Conservation (phyloP, 1,284 basidiomycete genomes). For the Fomitopsis schrenkii region DNA sequence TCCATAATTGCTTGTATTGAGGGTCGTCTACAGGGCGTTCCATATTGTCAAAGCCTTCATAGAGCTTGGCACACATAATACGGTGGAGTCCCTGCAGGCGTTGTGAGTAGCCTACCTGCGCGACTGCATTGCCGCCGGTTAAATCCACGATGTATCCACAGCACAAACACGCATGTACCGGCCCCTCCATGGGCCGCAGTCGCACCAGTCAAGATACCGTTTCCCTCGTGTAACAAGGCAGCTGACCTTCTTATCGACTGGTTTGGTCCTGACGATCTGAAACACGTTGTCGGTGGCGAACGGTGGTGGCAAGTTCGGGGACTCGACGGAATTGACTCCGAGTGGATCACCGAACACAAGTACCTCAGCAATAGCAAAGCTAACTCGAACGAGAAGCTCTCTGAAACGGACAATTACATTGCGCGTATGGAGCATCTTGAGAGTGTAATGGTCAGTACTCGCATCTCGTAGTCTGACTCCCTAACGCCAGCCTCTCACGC, state of each 20-base stretch:
- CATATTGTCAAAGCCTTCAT: conserved; percentile 68
- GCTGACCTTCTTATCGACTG: conserved; percentile 75
- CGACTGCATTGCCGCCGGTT: background rate
- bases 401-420: conserved; percentile 38
- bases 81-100: conserved; percentile 55
- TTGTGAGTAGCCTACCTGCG: conserved; percentile 36
- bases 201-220: conserved; percentile 62
- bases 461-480: background rate
- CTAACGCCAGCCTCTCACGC: background rate
- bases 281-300: conserved; percentile 71
- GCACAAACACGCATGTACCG: conserved; percentile 75
- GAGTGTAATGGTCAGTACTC: conserved; percentile 45
- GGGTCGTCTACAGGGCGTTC: conserved; percentile 41
- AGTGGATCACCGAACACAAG: conserved; percentile 73
- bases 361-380: conserved; percentile 31
- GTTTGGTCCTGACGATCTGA: conserved; percentile 71
- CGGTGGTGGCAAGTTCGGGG: conserved; percentile 86
- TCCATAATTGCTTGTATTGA: background rate
- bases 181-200: conserved; percentile 77
- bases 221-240: conserved; percentile 59
- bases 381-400: conserved; percentile 28
- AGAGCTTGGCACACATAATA: conserved; percentile 53
- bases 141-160: conserved; percentile 18
- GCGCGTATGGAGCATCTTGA: conserved; percentile 51
- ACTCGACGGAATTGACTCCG: conserved; percentile 63